phyloP scores from a whole-genome alignment of 495 filamentous ascomycete species.

The Xylona heveae region DNA sequence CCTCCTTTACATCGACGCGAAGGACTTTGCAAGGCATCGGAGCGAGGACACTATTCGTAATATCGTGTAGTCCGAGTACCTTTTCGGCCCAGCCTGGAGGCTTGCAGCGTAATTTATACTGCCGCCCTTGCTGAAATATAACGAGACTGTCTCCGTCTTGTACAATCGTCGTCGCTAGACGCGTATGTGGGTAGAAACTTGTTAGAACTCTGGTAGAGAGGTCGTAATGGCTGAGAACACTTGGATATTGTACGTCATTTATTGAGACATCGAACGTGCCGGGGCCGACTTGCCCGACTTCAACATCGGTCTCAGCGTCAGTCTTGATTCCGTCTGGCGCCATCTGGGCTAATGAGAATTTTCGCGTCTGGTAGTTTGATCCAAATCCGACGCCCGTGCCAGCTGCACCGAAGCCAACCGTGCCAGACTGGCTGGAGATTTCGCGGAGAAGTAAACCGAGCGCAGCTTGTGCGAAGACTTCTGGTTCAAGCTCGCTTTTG shows the following conservation, averaged over 20 bases:
- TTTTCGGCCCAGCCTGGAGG: conserved; percentile 68
- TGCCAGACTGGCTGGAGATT: conserved; percentile 12
- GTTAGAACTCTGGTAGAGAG: conserved; percentile 20
- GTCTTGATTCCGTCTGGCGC: conserved; percentile 23
- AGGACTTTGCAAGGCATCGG: conserved; percentile 94
- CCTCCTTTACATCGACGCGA: conserved; percentile 62
- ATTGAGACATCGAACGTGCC: conserved; percentile 44
- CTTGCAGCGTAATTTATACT: conserved; percentile 46
- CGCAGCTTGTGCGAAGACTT: conserved; percentile 67
- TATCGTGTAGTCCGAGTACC: conserved; percentile 63
- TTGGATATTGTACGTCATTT: conserved; percentile 24
- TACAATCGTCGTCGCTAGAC: conserved; percentile 63
- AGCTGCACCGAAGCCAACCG: conserved; percentile 6
- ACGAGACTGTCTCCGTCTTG: conserved; percentile 46
- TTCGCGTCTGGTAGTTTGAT: conserved; percentile 28
- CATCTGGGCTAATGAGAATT: conserved; percentile 31
- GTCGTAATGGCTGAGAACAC: conserved; percentile 22
- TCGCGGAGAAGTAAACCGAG: conserved; percentile 37
- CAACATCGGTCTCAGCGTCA: conserved; percentile 21
- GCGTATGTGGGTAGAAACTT: conserved; percentile 51
- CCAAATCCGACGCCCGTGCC: conserved; percentile 25
- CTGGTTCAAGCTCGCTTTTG: conserved; percentile 27
- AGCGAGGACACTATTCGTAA: conserved; percentile 61
- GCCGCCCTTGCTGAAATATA: conserved; percentile 63
- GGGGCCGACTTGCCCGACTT: conserved; percentile 39